phyloP scores from a whole-genome alignment of 164 flowering plant species.

The Magnolia kwangsiensis region DNA sequence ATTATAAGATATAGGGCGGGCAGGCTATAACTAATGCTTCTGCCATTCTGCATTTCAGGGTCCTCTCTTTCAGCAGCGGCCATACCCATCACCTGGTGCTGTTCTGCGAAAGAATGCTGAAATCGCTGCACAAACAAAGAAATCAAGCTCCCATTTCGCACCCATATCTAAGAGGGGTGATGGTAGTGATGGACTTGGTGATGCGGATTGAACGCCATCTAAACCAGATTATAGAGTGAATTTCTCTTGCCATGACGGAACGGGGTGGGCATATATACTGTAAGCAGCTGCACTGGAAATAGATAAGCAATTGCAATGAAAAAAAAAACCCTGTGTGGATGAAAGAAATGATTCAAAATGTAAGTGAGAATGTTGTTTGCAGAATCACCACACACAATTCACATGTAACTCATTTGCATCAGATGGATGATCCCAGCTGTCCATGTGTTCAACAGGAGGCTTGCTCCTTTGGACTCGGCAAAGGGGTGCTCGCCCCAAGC shows the following conservation, averaged over 20 bases:
- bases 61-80: slow-evolving; percentile 98
- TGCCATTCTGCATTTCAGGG: slow-evolving; percentile 52
- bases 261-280: not conserved
- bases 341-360: too few relatives aligned
- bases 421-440: too few relatives aligned
- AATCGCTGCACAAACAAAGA: slow-evolving; percentile 75
- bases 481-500: too few relatives aligned
- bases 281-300: not conserved
- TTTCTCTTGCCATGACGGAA: not conserved
- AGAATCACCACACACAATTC: too few relatives aligned
- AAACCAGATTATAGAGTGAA: not conserved
- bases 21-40: not conserved
- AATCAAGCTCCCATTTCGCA: slow-evolving; percentile 44
- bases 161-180: slow-evolving; percentile 87
- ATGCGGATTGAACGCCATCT: slow-evolving; percentile 62
- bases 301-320: too few relatives aligned
- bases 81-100: slow-evolving; percentile 99
- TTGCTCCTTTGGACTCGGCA: too few relatives aligned
- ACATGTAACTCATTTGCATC: too few relatives aligned
- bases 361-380: too few relatives aligned
- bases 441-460: too few relatives aligned
- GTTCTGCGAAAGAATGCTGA: slow-evolving; percentile 96
- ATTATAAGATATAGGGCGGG: not conserved
- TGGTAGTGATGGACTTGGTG: slow-evolving; percentile 98
- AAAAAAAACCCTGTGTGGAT: too few relatives aligned